Conservation (phyloP, 257 asterid species). For the Solanum chaucha region DNA sequence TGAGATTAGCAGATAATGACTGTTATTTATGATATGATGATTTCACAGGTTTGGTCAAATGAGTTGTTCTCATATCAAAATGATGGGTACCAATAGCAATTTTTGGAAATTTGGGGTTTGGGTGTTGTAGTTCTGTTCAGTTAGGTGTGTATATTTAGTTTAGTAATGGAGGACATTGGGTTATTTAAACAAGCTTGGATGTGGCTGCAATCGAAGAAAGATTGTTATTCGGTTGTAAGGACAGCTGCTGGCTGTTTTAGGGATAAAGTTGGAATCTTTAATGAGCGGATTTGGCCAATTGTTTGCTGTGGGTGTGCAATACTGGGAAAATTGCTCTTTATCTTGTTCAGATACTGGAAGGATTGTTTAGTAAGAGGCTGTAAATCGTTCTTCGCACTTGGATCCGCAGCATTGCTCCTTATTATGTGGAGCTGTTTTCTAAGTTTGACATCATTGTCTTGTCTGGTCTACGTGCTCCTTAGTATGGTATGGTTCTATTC, state of each 20-base stretch:
- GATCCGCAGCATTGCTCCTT: conserved; percentile 81
- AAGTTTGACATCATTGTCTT: conserved; percentile 87
- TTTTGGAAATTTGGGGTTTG: not conserved
- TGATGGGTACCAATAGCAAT: conserved; percentile 11
- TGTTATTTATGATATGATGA: conserved; percentile 9
- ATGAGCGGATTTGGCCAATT: conserved; percentile 92
- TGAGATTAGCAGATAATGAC: conserved; percentile 13
- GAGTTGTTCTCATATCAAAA: conserved; percentile 10
- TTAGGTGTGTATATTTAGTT: not conserved
- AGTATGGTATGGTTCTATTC: conserved; percentile 67
- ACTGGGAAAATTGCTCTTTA: conserved; percentile 39
- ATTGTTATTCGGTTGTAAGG: conserved; percentile 55
- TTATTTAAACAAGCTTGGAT: conserved; percentile 80
- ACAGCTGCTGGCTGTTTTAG: conserved; percentile 42
- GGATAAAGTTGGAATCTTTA: conserved; percentile 62
- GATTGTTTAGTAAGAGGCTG: conserved; percentile 58
- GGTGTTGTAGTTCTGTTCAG: not conserved
- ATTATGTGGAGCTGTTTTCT: conserved; percentile 98
- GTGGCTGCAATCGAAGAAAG: conserved; percentile 81
- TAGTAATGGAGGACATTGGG: conserved; percentile 92
- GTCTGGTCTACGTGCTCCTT: conserved; percentile 84
- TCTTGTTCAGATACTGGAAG: conserved; percentile 68
- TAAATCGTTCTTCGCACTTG: conserved; percentile 62
- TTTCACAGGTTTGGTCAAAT: conserved; percentile 15
- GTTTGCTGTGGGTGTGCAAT: conserved; percentile 75